phyloP scores from a whole-genome alignment of 345 rosid genomes.

The Linum trigynum region DNA sequence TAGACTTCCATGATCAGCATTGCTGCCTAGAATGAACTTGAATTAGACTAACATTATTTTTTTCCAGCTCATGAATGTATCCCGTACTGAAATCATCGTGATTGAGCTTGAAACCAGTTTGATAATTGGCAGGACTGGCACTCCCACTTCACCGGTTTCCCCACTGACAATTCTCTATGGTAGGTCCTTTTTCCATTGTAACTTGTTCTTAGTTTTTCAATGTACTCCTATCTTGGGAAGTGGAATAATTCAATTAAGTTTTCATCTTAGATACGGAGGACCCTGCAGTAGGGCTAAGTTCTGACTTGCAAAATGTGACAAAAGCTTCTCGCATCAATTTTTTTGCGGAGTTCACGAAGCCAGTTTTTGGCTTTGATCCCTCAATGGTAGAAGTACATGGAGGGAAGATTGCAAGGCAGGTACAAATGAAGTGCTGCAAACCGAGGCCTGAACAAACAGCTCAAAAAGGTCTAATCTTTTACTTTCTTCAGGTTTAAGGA shows the following conservation, averaged over 20 bases:
- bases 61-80: slow-evolving; percentile 36
- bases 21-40: background rate
- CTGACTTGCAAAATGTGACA: slow-evolving; percentile 30
- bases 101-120: slow-evolving; percentile 28
- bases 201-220: background rate
- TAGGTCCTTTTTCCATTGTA: slow-evolving; percentile 9
- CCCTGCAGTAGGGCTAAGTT: slow-evolving; percentile 35
- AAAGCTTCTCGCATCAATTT: slow-evolving; percentile 30
- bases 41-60: slow-evolving; percentile 7
- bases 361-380: slow-evolving; percentile 42
- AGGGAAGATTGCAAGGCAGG: slow-evolving; percentile 53
- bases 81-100: slow-evolving; percentile 29
- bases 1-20: background rate
- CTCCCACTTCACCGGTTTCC: slow-evolving; percentile 29
- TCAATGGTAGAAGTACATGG: slow-evolving; percentile 35
- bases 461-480: slow-evolving; percentile 10
- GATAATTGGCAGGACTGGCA: slow-evolving; percentile 33
- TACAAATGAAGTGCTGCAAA: slow-evolving; percentile 17
- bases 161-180: slow-evolving; percentile 40
- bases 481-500: slow-evolving; percentile 30
- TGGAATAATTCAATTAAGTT: slow-evolving; percentile 5
- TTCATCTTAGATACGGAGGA: slow-evolving; percentile 27
- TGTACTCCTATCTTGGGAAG: background rate
- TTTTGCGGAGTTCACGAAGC: slow-evolving; percentile 43
- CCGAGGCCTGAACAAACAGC: slow-evolving; percentile 1